phyloP scores from a whole-genome alignment of 1,284 basidiomycete genomes.

The Wolfiporia cocos region DNA sequence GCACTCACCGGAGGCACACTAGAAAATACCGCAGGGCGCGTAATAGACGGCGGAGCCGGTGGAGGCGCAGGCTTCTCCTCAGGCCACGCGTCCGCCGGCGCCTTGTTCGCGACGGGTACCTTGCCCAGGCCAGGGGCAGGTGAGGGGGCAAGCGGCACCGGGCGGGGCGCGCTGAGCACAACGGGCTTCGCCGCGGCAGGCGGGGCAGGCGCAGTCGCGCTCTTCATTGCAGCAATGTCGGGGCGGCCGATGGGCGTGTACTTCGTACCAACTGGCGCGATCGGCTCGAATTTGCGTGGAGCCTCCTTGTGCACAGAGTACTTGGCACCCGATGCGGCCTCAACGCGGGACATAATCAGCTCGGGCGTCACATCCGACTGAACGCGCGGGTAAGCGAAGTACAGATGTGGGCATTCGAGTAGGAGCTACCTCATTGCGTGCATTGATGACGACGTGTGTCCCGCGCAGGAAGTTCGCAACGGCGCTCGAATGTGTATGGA shows the following conservation, averaged over 20 bases:
- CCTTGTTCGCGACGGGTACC: slow-evolving; percentile 20
- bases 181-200: slow-evolving; percentile 30
- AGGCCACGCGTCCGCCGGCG: slow-evolving; percentile 53
- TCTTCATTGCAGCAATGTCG: slow-evolving; percentile 58
- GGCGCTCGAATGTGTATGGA: slow-evolving; percentile 81
- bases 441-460: slow-evolving; percentile 87
- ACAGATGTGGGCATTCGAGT: not conserved
- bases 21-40: slow-evolving; percentile 37
- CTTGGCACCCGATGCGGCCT: slow-evolving; percentile 89
- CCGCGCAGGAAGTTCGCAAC: slow-evolving; percentile 82
- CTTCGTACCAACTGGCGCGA: slow-evolving; percentile 65
- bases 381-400: not conserved
- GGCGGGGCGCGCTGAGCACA: slow-evolving; percentile 34
- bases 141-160: slow-evolving; percentile 36
- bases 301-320: slow-evolving; percentile 76
- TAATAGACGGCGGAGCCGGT: slow-evolving; percentile 41
- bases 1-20: slow-evolving; percentile 4
- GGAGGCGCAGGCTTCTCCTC: slow-evolving; percentile 38
- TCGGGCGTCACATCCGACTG: slow-evolving; percentile 78
- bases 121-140: slow-evolving; percentile 27
- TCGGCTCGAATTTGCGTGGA: slow-evolving; percentile 59
- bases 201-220: slow-evolving; percentile 27
- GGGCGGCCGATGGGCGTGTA: slow-evolving; percentile 69
- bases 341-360: slow-evolving; percentile 82
- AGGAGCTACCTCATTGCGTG: slow-evolving; percentile 80